These are phyloP conservation scores for Polytrichum commune DNA, from an alignment of 225 moss, liverwort and hornwort species.

Conservation along the genomic window DNA sequence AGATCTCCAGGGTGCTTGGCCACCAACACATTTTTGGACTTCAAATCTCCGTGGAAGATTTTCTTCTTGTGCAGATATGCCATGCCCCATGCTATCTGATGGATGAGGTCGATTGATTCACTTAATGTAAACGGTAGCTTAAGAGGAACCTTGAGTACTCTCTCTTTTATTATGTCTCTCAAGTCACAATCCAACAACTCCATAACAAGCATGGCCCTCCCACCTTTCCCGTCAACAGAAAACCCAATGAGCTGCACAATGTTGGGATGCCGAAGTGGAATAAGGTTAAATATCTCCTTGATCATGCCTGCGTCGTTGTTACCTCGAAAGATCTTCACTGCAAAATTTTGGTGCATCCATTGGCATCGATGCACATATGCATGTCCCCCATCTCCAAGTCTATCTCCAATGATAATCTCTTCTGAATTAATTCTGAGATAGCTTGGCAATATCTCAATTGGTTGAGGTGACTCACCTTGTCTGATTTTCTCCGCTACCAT, in stretches of 20 bases:
- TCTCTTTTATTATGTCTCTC: neutral
- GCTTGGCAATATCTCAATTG: neutral
- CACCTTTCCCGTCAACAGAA: neutral
- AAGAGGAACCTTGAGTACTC: neutral
- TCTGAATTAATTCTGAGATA: neutral
- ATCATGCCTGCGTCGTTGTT: neutral
- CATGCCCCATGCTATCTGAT: slow-evolving; percentile 30
- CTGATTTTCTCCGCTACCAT: neutral
- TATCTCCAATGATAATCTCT: neutral
- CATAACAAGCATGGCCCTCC: slow-evolving; percentile 2
- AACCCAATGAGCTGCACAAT: slow-evolving; percentile 2
- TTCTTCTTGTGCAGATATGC: slow-evolving; percentile 1
- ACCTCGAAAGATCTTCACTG: neutral
- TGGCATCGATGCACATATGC: neutral
- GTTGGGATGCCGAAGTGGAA: slow-evolving; percentile 5
- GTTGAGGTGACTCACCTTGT: neutral
- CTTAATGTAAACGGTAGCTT: neutral
- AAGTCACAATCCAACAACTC: neutral
- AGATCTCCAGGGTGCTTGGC: neutral
- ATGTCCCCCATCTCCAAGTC: neutral
- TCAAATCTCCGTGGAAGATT: slow-evolving; percentile 17
- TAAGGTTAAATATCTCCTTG: neutral
- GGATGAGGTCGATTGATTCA: slow-evolving; percentile 5
- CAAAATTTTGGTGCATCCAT: neutral
- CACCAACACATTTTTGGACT: slow-evolving; percentile 24